Evolutionary conservation across 2,329 filamentous ascomycete genomes (phyloP).

Genomic region (Trichoderma oligosporum): DNA sequence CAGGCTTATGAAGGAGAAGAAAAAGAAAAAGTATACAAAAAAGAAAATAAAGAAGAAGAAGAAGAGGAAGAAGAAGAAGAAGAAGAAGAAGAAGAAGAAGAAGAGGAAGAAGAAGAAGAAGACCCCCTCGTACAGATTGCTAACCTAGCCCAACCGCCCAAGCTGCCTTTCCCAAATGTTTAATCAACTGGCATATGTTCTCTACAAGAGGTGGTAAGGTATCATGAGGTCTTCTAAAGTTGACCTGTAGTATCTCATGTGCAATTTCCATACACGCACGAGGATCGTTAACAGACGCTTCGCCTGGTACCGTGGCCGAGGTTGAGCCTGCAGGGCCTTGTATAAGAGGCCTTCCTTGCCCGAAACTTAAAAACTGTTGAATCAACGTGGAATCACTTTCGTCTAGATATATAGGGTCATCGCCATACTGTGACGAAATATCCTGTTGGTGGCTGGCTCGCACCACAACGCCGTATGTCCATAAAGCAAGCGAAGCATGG

Average conservation of each 20-base stretch:
- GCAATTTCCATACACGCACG: constrained; percentile 56
- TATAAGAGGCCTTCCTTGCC: constrained; percentile 52
- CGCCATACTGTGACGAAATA: constrained; percentile 32
- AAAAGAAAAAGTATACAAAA: neutral
- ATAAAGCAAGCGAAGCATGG: constrained; percentile 64
- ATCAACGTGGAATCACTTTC: constrained; percentile 46
- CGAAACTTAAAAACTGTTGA: constrained; percentile 55
- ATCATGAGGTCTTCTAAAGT: constrained; percentile 45
- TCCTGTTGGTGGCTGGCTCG: constrained; percentile 37
- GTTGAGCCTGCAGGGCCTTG: constrained; percentile 32
- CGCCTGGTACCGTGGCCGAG: constrained; percentile 25
- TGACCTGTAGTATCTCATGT: constrained; percentile 52
- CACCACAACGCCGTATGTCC: constrained; percentile 63
- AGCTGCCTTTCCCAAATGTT: constrained; percentile 54
- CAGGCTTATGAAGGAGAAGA: neutral
- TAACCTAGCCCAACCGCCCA: constrained; percentile 36
- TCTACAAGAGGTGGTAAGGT: constrained; percentile 60
- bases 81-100: neutral
- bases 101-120: neutral
- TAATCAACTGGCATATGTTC: constrained; percentile 61
- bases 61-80: neutral
- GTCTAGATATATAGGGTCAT: constrained; percentile 51
- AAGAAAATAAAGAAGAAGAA: neutral
- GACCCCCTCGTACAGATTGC: neutral
- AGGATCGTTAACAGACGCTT: constrained; percentile 51